Percentiles rank a stretch among this genome's conserved stretches.
phyloP scores from a whole-genome alignment of 768 basidiomycete species.

The Amanita phalloides region DNA sequence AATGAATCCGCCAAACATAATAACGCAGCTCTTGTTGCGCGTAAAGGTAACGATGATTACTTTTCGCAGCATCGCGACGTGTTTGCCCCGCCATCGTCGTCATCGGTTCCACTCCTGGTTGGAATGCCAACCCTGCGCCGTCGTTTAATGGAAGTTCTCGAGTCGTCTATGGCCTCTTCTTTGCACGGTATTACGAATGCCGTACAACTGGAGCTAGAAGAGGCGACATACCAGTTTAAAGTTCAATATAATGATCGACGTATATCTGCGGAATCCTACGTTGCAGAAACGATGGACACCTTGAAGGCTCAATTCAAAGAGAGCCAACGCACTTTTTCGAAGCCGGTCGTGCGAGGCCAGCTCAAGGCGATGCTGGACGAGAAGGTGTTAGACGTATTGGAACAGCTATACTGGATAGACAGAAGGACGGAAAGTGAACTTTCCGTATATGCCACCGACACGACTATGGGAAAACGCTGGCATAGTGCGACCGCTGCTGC shows the following conservation, averaged over 20 bases:
- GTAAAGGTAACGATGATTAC: conserved; percentile 54
- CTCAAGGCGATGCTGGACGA: conserved; percentile 93
- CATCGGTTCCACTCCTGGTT: conserved; percentile 51
- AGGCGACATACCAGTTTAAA: conserved; percentile 97
- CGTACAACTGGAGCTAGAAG: conserved; percentile 94
- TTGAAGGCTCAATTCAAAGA: conserved; percentile 88
- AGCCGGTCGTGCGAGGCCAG: conserved; percentile 79
- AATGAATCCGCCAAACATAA: conserved; percentile 36
- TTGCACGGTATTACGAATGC: conserved; percentile 95
- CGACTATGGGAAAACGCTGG: conserved; percentile 2
- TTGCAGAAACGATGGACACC: conserved; percentile 92
- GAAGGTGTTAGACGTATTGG: conserved; percentile 93
- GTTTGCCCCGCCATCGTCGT: conserved; percentile 43
- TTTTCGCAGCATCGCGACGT: conserved; percentile 53
- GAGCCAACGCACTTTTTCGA: conserved; percentile 75
- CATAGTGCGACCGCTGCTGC: background rate
- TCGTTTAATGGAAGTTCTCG: conserved; percentile 93
- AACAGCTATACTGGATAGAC: conserved; percentile 96
- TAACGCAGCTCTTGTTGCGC: conserved; percentile 35
- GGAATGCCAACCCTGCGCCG: conserved; percentile 86
- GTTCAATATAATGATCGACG: conserved; percentile 96
- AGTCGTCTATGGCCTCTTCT: conserved; percentile 94
- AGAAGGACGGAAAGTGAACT: conserved; percentile 39
- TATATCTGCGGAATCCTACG: conserved; percentile 92
- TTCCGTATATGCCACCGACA: conserved; percentile 3